Percentiles rank a stretch among this genome's conserved stretches.
Conservation (phyloP, 345 rosid genomes). For the Stellera chamaejasme region DNA sequence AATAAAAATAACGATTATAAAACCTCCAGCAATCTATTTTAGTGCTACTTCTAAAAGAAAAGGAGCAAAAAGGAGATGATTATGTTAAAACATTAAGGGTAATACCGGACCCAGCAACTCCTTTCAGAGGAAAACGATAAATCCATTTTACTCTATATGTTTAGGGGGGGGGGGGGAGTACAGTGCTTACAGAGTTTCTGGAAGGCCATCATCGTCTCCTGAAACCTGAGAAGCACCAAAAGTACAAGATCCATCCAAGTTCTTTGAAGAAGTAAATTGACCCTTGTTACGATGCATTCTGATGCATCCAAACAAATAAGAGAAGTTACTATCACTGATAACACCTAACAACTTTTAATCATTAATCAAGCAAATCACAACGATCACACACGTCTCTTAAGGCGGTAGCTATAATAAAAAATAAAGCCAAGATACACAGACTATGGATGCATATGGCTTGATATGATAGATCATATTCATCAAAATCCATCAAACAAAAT, state of each 20-base stretch:
- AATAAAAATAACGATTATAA: not conserved
- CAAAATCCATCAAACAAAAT: too few relatives aligned
- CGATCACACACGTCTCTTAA: too few relatives aligned
- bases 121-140: conserved; percentile 1
- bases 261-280: conserved; percentile 86
- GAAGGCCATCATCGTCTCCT: conserved; percentile 57
- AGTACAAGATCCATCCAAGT: conserved; percentile 52
- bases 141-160: not conserved
- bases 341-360: too few relatives aligned
- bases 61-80: not conserved
- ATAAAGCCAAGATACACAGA: too few relatives aligned
- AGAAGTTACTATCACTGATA: not conserved
- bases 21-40: not conserved
- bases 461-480: too few relatives aligned
- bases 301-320: conserved; percentile 16
- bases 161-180: not conserved
- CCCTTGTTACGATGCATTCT: conserved; percentile 98
- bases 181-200: conserved; percentile 59
- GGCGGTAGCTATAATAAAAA: too few relatives aligned
- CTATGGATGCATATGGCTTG: too few relatives aligned
- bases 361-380: too few relatives aligned
- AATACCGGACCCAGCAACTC: not conserved
- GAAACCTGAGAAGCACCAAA: conserved; percentile 58
- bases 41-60: not conserved
- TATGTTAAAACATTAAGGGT: not conserved